Evolutionary conservation across 2,329 filamentous ascomycete species (phyloP).

Genomic region (Ciborinia camelliae): DNA sequence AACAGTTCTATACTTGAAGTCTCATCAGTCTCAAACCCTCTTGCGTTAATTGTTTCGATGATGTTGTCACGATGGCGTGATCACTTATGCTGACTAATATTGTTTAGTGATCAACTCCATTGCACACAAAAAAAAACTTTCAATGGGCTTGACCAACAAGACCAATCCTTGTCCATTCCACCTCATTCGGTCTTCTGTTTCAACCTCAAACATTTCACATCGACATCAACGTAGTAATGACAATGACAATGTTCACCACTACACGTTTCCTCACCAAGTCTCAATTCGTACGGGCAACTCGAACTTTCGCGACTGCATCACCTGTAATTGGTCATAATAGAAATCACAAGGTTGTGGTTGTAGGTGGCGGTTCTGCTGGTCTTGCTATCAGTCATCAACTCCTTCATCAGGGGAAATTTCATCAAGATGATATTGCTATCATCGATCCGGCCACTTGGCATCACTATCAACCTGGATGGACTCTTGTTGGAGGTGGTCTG

Average conservation of each 20-base stretch:
- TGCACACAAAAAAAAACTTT: not conserved
- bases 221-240: no score
- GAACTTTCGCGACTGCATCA: slow-evolving; percentile 31
- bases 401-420: slow-evolving; percentile 54
- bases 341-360: slow-evolving; percentile 62
- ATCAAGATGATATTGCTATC: slow-evolving; percentile 58
- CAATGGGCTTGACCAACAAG: no score
- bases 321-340: slow-evolving; percentile 40
- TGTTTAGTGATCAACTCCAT: not conserved
- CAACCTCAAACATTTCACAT: not conserved
- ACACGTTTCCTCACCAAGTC: not conserved
- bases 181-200: not conserved
- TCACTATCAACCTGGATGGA: slow-evolving; percentile 69
- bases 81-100: slow-evolving; percentile 1
- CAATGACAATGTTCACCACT: not conserved
- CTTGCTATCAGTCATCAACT: slow-evolving; percentile 66
- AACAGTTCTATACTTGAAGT: no score
- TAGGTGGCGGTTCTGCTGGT: slow-evolving; percentile 65
- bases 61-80: slow-evolving; percentile 8
- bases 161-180: not conserved
- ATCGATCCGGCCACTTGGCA: slow-evolving; percentile 62
- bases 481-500: slow-evolving; percentile 62
- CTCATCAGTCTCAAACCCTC: no score
- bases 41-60: no score
- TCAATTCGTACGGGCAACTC: not conserved